Percentiles rank a stretch among this genome's conserved stretches.
phyloP scores from a whole-genome alignment of 1,284 basidiomycete species.

The Ganoderma meredithae region DNA sequence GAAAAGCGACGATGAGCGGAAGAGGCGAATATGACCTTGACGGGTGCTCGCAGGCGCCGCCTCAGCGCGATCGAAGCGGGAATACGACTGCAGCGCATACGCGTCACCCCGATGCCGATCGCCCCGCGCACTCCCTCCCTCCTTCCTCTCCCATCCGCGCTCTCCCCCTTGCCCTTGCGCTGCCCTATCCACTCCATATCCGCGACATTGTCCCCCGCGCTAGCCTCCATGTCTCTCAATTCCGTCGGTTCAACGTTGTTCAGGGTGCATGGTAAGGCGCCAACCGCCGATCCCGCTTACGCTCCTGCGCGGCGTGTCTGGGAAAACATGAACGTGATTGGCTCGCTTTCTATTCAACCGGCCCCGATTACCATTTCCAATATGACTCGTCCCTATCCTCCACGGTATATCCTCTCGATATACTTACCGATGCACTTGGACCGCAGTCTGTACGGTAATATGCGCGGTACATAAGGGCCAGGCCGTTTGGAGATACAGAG shows the following conservation, averaged over 20 bases:
- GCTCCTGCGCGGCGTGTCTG: neutral
- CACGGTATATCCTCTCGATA: too few species aligned
- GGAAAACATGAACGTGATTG: neutral
- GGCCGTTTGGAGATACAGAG: too few species aligned
- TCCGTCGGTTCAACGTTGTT: neutral
- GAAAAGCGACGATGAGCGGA: constrained; percentile 2
- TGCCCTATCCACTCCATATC: neutral
- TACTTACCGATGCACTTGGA: too few species aligned
- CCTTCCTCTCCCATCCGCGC: neutral
- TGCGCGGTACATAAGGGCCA: too few species aligned
- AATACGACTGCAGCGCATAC: neutral
- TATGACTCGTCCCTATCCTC: neutral
- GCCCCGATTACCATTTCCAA: neutral
- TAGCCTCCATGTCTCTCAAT: neutral
- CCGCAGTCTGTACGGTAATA: too few species aligned
- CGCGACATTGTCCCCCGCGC: neutral
- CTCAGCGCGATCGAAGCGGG: neutral
- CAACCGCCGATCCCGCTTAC: neutral
- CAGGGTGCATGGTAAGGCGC: neutral
- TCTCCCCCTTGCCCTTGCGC: neutral
- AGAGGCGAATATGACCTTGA: neutral
- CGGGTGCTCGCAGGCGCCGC: neutral
- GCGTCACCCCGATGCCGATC: constrained; percentile 24
- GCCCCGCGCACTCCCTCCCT: neutral
- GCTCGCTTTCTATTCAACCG: neutral